Evolutionary conservation across 306 rosid genomes (phyloP), one percentile per base, ranked within the genome.

Genomic region (Luffa aegyptiaca): DNA sequence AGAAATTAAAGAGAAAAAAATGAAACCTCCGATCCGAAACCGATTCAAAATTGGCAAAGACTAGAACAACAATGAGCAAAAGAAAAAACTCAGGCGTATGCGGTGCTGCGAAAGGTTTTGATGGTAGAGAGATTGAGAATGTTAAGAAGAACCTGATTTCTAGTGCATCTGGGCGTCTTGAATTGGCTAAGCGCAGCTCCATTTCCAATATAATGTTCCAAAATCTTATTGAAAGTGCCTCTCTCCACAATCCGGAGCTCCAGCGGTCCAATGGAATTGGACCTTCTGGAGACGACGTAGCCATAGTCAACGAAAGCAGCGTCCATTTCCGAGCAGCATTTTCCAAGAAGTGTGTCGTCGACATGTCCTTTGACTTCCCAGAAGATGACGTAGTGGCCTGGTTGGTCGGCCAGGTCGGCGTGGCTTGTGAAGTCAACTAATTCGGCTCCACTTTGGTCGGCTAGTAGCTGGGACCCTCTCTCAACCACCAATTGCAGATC

Each of bases 131-230:
- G 36, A 64, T 85, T 80, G 41, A 94, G 97, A 81, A 92, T 94
- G 1, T 48, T 51, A 0, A 94, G 88, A 16, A 92, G 82, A 39
- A 26, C 83, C 46, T 76, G 83, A 56, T 94, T 87, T 53, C 75
- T 85, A 14, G 98, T 94, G 86, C 98, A 94, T 85, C 98, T 82
- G 14, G 98, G 98, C 6, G 91, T 94, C 93, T 94, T 94, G 80
- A 88, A 94, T 39, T 94, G 98, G 90, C 94, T 86, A 79, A 94
- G 33, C 0, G 95, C 95, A 0, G 92, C 89, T 2, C 98, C 98
- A 51, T 85, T 91, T 0, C 90, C 89, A 0, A 92, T 84, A 73
- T 85, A 94, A 33, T 77, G 62, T 20, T 94, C 98, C 85, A 94
- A 71, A 39, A 94, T 90, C 83, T 90, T 92, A 86, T 80, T 91